A percentile compares a stretch with the other conserved stretches of the same genome.
Conservation (phyloP, 2,329 filamentous ascomycete genomes). For the Daldinia eschscholtzii region DNA sequence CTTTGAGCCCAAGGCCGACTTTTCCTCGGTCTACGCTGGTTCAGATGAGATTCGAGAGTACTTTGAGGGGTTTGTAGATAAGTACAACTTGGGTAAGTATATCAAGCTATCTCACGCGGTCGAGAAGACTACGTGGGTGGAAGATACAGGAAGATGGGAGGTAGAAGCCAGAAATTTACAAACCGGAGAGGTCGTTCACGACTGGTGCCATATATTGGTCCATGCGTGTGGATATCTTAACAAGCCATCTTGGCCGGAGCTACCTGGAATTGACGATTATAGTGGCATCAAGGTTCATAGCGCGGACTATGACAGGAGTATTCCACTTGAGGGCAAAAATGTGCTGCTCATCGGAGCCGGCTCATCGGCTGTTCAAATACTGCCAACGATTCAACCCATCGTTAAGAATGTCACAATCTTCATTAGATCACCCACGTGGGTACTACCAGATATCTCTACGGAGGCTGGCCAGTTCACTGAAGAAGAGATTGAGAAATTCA, state of each 20-base stretch:
- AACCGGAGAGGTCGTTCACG: not conserved
- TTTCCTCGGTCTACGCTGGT: slow-evolving; percentile 58
- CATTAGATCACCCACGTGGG: slow-evolving; percentile 54
- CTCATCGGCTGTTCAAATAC: slow-evolving; percentile 60
- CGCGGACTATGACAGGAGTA: slow-evolving; percentile 35
- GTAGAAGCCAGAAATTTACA: not conserved
- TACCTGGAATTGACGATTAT: slow-evolving; percentile 32
- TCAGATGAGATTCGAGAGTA: slow-evolving; percentile 59
- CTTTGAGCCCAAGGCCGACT: slow-evolving; percentile 61
- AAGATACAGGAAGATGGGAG: not conserved
- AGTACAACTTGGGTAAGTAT: not conserved
- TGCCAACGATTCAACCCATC: slow-evolving; percentile 60
- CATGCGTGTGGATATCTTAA: slow-evolving; percentile 40
- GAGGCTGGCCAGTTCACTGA: slow-evolving; percentile 59
- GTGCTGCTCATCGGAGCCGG: slow-evolving; percentile 31
- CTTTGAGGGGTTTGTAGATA: not conserved
- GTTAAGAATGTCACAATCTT: slow-evolving; percentile 62
- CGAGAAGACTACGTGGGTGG: not conserved
- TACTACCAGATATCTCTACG: slow-evolving; percentile 55
- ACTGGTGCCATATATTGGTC: not conserved
- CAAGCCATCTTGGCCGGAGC: slow-evolving; percentile 38
- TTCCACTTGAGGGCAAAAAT: slow-evolving; percentile 29
- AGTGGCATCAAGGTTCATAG: slow-evolving; percentile 34
- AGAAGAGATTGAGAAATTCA: slow-evolving; percentile 58
- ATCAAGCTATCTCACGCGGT: not conserved